phyloP scores from a whole-genome alignment of 169 alveolate genomes.

The Hepatocystis sp. region DNA sequence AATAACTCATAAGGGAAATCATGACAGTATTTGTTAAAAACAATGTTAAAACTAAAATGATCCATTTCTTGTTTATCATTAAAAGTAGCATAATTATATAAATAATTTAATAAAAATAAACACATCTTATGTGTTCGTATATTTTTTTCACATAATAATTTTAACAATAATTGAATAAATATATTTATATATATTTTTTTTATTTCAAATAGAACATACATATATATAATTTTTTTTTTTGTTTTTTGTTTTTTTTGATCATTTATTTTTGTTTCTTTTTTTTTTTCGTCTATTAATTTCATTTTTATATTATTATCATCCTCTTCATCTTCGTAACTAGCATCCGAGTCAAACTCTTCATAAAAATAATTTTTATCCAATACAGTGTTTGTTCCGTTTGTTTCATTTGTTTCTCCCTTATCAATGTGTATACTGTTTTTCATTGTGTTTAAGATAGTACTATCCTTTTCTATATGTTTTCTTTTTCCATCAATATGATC shows the following conservation, averaged over 20 bases:
- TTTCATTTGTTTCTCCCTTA: no score
- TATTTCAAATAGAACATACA: constrained; percentile 53
- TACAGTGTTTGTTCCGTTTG: background rate
- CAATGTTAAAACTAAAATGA: constrained; percentile 18
- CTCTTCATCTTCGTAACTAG: background rate
- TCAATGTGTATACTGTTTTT: no score
- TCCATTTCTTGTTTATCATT: constrained; percentile 30
- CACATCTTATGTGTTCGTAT: constrained; percentile 68
- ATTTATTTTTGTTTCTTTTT: no score
- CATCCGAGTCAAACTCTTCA: no score
- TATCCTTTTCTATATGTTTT: no score
- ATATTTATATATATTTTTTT: constrained; percentile 39
- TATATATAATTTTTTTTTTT: background rate
- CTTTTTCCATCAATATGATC: no score
- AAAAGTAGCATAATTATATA: constrained; percentile 56
- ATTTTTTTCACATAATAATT: constrained; percentile 63
- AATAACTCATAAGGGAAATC: constrained; percentile 59
- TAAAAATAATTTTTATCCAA: background rate
- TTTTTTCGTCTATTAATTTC: no score
- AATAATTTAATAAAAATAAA: constrained; percentile 35
- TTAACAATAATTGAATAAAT: constrained; percentile 44
- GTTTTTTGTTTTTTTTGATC: no score
- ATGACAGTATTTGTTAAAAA: constrained; percentile 63
- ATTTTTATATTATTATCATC: background rate
- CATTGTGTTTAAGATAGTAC: no score